phyloP scores from a whole-genome alignment of 2,329 filamentous ascomycete species.

The Trichoderma cornu-damae region DNA sequence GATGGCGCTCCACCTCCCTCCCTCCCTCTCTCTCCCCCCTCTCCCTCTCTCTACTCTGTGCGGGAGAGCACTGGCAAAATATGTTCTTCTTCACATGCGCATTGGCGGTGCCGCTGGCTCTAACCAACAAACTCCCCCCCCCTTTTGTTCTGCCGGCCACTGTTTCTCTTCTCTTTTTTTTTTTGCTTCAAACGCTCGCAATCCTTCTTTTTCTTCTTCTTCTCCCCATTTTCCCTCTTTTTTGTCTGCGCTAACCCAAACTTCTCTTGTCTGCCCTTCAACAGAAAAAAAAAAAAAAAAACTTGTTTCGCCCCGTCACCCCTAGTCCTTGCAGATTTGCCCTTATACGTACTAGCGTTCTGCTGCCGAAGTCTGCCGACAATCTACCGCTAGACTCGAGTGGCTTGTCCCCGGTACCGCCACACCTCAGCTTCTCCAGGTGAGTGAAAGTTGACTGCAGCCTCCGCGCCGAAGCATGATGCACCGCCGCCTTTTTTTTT shows the following conservation, averaged over 20 bases:
- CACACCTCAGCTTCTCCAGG: constrained; percentile 21
- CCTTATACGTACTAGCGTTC: constrained; percentile 16
- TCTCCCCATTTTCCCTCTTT: not conserved
- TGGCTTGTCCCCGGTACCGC: constrained; percentile 22
- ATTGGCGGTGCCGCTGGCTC: constrained; percentile 2
- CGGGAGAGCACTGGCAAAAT: constrained; percentile 4
- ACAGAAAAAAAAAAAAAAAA: too few relatives aligned
- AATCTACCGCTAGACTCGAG: constrained; percentile 11
- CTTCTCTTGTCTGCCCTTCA: not conserved
- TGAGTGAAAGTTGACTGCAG: too few relatives aligned
- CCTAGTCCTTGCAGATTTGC: constrained; percentile 15
- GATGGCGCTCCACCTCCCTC: constrained; percentile 12
- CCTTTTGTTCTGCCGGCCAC: not conserved
- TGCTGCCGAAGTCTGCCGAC: constrained; percentile 6
- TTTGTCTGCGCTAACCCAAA: constrained; percentile 4
- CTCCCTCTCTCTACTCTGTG: too few relatives aligned
- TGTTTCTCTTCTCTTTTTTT: not conserved
- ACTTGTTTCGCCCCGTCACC: constrained; percentile 2
- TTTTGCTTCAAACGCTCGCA: not conserved
- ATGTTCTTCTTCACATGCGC: not conserved
- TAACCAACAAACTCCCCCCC: not conserved
- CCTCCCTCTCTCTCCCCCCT: too few relatives aligned
- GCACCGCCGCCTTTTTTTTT: constrained; percentile 17
- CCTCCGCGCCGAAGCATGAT: too few relatives aligned
- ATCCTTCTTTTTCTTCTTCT: not conserved